Base-by-base conservation (phyloP, 495 filamentous ascomycete species). In the Talaromyces nanjingensis region DNA sequence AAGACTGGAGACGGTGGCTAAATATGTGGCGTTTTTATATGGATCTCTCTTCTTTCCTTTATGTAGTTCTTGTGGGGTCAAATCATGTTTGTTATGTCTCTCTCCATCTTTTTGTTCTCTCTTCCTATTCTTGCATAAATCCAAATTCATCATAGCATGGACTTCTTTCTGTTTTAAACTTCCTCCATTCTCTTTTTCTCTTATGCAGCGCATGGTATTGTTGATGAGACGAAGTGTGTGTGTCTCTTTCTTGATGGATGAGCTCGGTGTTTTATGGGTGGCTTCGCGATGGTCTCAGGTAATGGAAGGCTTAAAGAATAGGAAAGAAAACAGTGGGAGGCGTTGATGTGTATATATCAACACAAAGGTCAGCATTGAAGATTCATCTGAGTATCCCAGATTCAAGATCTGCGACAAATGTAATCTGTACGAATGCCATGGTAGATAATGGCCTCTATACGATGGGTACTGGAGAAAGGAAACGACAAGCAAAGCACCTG, bases 1-100 rank as follows among this genome's bases (percentile, higher is more conserved):
- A 76, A 77, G 60, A 73, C 70, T 31, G 73, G 68, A 37, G 71
- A 74, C 20, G 72, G 68, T 37, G 71, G 66, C 39, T 74, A 63
- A 67, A 56, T 56, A 27, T 56, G 5, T 34, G 31, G 34, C 29
- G 57, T 42, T 60, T 69, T 71, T 65, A 29, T 56, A 56, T 56
- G 53, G 53, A 56, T 56, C 24, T 68, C 37, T 67, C 60, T 63
- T 25, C 67, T 68, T 49, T 59, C 6, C n/a, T 47, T 60, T 45
- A 33, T 57, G 47, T 60, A 34, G 27, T 16, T 61, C 59, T 54
- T 55, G 62, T 16, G 54, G 42, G 60, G 60, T 68, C 59, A 5
- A 22, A 56, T 56, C 22, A 27, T 45, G 63, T 31, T 37, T 14
- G 27, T 57, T 63, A 34, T 20, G 57, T 65, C 22, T 20, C 39